Evolutionary conservation across 1,284 basidiomycete genomes (phyloP).

Genomic region (Phenoliferia sp.): DNA sequence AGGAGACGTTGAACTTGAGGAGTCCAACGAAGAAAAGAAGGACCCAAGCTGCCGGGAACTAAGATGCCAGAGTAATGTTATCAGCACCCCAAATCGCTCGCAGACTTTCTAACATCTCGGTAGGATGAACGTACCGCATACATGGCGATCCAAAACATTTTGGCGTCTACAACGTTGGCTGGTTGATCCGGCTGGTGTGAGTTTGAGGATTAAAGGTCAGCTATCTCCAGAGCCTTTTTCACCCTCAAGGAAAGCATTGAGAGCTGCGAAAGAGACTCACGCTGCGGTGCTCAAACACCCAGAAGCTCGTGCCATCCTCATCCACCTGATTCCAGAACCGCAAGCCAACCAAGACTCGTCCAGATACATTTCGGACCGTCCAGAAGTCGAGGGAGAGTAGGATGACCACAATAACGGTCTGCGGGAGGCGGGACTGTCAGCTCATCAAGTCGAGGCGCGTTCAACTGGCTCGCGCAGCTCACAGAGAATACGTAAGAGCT

Average conservation of each 20-base stretch:
- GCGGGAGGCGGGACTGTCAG: slow-evolving; percentile 3
- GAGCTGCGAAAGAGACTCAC: slow-evolving; percentile 6
- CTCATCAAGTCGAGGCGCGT: no score
- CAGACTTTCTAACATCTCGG: neutral
- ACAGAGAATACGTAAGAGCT: slow-evolving; percentile 83
- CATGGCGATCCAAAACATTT: slow-evolving; percentile 45
- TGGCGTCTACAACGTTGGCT: slow-evolving; percentile 83
- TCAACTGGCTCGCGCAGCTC: slow-evolving; percentile 45
- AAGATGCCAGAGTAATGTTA: neutral
- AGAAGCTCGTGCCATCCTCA: slow-evolving; percentile 88
- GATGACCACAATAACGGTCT: slow-evolving; percentile 87
- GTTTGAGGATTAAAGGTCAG: neutral
- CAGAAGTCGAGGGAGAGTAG: slow-evolving; percentile 92
- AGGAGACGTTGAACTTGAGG: slow-evolving; percentile 58
- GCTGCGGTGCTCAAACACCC: slow-evolving; percentile 74
- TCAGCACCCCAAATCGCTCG: slow-evolving; percentile 44
- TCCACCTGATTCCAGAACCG: slow-evolving; percentile 97
- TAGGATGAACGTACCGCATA: slow-evolving; percentile 16
- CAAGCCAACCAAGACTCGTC: slow-evolving; percentile 81
- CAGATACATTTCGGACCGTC: slow-evolving; percentile 93
- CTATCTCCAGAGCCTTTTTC: no score
- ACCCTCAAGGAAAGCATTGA: neutral
- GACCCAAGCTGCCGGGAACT: slow-evolving; percentile 82
- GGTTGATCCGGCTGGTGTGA: slow-evolving; percentile 72
- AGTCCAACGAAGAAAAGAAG: slow-evolving; percentile 79